Base-by-base conservation (phyloP, 805 yeast species). In the Candida wancherniae region DNA sequence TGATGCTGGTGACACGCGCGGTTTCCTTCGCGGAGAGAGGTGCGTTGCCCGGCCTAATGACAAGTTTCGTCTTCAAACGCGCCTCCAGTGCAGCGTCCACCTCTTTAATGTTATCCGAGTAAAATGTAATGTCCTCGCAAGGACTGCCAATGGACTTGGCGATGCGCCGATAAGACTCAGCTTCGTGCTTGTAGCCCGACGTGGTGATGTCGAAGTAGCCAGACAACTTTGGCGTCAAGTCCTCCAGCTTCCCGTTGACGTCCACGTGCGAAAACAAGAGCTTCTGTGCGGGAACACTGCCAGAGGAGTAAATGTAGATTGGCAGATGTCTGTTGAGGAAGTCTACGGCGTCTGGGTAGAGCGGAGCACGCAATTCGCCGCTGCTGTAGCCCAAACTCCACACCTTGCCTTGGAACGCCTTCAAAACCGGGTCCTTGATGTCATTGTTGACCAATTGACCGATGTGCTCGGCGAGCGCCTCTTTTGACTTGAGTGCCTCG, bases 181-280 rank as follows among this genome's bases (percentile, higher is more conserved):
- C 17, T 14, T 73, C 80, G 11, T 58, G 65, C 51, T 88, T 88
- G 39, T 67, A 72, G 0, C 97, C 97, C 2, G 86, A 75, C 7
- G 87, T 84, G 20, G 77, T 77, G 19, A 94, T 86, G 56, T 88
- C 97, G 51, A 76, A 88, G 58, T 86, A 88, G 10, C 81, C 94
- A 5, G 61, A 37, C 13, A 88, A 50, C 14, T 54, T 52, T 1
- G 56, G 53, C 24, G 73, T 81, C 47, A 85, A 53, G 53, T 83
- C 84, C 9, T 57, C 37, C 15, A 61, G 51, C 7, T 57, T 56
- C 4, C 60, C 57, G 9, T 29, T 32, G 19, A 40, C 34, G 31
- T 60, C 60, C 7, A 83, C 88, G 51, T 83, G 72, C 0, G 67
- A 69, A 50, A 88, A 85, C 35, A 88, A 58, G 38, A 88, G 60